phyloP scores from a whole-genome alignment of 306 rosid genomes.

The Luffa aegyptiaca region DNA sequence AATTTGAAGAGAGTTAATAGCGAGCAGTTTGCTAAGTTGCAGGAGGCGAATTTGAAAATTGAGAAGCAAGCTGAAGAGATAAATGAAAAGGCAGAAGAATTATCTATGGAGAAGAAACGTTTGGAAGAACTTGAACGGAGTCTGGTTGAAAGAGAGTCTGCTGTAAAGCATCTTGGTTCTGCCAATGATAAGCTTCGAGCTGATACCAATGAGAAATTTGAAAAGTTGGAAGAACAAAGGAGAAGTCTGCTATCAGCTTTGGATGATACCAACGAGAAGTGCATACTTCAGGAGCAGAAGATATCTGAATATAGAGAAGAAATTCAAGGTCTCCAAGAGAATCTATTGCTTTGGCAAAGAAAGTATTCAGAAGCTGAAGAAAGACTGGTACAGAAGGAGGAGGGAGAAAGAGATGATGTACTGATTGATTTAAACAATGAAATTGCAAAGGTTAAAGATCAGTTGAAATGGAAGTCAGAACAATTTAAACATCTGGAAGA shows the following conservation, averaged over 20 bases:
- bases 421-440: conserved; percentile 38
- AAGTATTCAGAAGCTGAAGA: conserved; percentile 36
- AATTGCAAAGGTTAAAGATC: conserved; percentile 43
- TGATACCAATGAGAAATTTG: conserved; percentile 33
- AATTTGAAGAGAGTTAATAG: conserved; percentile 46
- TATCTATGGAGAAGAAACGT: conserved; percentile 12
- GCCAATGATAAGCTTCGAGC: conserved; percentile 44
- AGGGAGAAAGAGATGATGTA: conserved; percentile 37
- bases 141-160: conserved; percentile 35
- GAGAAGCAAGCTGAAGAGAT: conserved; percentile 52
- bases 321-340: conserved; percentile 40
- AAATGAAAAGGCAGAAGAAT: conserved; percentile 33
- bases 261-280: conserved; percentile 50
- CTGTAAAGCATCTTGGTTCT: conserved; percentile 40
- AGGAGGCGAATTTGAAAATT: conserved; percentile 36
- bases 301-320: conserved; percentile 32
- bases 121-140: conserved; percentile 32
- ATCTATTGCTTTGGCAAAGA: conserved; percentile 34
- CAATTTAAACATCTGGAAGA: conserved; percentile 68
- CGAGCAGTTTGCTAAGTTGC: conserved; percentile 30
- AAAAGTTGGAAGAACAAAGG: conserved; percentile 36
- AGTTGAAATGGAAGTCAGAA: conserved; percentile 77
- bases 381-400: conserved; percentile 29
- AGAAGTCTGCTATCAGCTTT: conserved; percentile 35
- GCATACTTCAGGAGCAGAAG: conserved; percentile 35